These are phyloP conservation scores for Sarcodon aspratus DNA, from an alignment of 768 basidiomycete species.

Conservation along the genomic window DNA sequence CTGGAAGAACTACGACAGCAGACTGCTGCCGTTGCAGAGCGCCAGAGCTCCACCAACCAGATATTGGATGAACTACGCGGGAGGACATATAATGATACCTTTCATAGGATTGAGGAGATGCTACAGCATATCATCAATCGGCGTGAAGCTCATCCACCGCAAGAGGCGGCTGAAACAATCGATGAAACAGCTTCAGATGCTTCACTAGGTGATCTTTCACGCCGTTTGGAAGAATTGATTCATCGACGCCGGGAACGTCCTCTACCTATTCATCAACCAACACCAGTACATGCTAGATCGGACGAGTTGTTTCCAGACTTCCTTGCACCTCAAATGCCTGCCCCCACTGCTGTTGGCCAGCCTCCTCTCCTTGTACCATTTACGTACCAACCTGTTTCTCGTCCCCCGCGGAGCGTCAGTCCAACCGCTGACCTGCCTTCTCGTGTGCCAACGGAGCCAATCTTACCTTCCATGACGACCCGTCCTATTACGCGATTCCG, in stretches of 20 bases:
- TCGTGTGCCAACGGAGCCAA: conserved; percentile 14
- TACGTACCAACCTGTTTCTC: conserved; percentile 36
- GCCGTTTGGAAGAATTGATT: neutral
- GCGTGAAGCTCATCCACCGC: neutral
- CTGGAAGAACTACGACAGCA: conserved; percentile 49
- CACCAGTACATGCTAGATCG: conserved; percentile 31
- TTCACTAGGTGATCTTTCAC: neutral
- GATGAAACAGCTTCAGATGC: conserved; percentile 1
- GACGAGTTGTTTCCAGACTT: conserved; percentile 52
- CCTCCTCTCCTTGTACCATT: conserved; percentile 48
- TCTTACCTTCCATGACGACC: neutral
- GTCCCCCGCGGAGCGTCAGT: conserved; percentile 30
- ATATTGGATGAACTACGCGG: conserved; percentile 41
- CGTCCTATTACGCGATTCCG: neutral
- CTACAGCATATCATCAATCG: conserved; percentile 28
- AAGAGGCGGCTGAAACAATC: conserved; percentile 2
- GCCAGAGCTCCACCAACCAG: conserved; percentile 48
- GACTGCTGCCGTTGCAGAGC: conserved; percentile 46
- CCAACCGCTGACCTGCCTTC: conserved; percentile 22
- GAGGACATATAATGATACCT: conserved; percentile 22
- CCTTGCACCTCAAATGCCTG: conserved; percentile 32
- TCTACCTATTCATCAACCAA: conserved; percentile 30
- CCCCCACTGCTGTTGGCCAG: conserved; percentile 27
- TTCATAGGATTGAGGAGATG: conserved; percentile 36
- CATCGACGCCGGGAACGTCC: conserved; percentile 13